Evolutionary conservation across 202 grass and related monocot genomes (phyloP).

Genomic region (Digitaria exilis): DNA sequence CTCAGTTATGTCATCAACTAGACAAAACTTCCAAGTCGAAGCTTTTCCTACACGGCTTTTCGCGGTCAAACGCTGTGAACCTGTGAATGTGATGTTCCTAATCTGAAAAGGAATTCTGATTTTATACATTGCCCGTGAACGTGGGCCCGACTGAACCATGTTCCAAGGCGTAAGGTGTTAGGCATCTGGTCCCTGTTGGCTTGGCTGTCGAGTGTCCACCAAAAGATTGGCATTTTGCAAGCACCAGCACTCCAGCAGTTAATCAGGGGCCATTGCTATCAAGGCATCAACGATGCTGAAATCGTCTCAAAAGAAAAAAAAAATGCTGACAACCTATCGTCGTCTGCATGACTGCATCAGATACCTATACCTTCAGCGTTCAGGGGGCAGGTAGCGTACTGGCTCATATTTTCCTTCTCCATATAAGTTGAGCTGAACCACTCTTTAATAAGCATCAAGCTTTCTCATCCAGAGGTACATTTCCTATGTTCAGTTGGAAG

Average conservation of each 20-base stretch:
- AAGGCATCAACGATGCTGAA: constrained; percentile 3
- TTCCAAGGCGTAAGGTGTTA: neutral
- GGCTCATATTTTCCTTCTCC: neutral
- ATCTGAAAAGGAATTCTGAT: neutral
- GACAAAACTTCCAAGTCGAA: neutral
- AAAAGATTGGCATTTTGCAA: constrained; percentile 11
- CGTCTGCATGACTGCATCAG: neutral
- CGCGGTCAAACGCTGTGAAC: constrained; percentile 36
- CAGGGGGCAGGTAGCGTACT: neutral
- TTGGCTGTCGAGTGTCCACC: too few species aligned
- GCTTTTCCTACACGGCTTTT: constrained; percentile 1
- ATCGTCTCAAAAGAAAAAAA: too few species aligned
- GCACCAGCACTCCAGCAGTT: constrained; percentile 11
- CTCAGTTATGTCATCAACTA: neutral
- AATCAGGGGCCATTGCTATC: too few species aligned
- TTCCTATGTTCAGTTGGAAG: neutral
- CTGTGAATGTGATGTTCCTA: constrained; percentile 28
- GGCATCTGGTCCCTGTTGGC: neutral
- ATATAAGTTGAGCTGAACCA: neutral
- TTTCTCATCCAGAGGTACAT: constrained; percentile 2
- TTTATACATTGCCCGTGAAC: too few species aligned
- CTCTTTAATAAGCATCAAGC: neutral
- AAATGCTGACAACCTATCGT: neutral
- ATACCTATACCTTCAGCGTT: constrained; percentile 22
- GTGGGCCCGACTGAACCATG: too few species aligned